These are phyloP conservation scores for Geum urbanum DNA, from an alignment of 306 rosid genomes.

Conservation along the genomic window DNA sequence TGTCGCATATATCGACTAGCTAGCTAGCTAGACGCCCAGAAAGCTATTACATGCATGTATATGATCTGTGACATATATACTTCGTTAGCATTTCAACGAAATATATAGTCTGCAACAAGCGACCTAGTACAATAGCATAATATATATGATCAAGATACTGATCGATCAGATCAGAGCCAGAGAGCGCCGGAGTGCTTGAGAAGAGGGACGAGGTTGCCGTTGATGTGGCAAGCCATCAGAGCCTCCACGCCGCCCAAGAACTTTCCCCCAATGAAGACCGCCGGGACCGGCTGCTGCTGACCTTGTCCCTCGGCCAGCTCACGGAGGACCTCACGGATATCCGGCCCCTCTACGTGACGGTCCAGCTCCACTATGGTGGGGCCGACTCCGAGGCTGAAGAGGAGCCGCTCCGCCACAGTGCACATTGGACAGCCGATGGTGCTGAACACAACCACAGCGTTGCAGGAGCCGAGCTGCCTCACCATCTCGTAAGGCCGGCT, in stretches of 20 bases:
- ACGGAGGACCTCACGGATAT: constrained; percentile 45
- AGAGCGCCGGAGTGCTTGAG: constrained; percentile 84
- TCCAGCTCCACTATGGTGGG: constrained; percentile 75
- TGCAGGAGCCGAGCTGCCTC: constrained; percentile 44
- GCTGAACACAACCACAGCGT: constrained; percentile 79
- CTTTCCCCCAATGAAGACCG: constrained; percentile 71
- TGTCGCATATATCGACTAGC: too few species aligned
- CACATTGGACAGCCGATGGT: constrained; percentile 72
- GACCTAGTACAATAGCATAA: too few species aligned
- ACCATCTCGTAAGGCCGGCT: constrained; percentile 40
- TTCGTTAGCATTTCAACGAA: too few species aligned
- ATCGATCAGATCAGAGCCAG: constrained; percentile 72
- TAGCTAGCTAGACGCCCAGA: too few species aligned
- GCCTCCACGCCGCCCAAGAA: constrained; percentile 79
- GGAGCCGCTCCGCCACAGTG: constrained; percentile 75
- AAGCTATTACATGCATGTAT: too few species aligned
- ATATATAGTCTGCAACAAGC: too few species aligned
- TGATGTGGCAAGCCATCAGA: constrained; percentile 75
- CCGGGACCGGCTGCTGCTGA: constrained; percentile 43
- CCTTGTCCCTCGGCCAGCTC: constrained; percentile 26
- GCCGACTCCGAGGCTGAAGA: constrained; percentile 74
- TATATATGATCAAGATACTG: too few species aligned
- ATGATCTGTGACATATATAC: too few species aligned
- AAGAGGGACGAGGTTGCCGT: constrained; percentile 66
- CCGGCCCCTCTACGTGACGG: constrained; percentile 37